Evolutionary conservation across 805 yeast species (phyloP).

Genomic region (Myxozyma sirexii): DNA sequence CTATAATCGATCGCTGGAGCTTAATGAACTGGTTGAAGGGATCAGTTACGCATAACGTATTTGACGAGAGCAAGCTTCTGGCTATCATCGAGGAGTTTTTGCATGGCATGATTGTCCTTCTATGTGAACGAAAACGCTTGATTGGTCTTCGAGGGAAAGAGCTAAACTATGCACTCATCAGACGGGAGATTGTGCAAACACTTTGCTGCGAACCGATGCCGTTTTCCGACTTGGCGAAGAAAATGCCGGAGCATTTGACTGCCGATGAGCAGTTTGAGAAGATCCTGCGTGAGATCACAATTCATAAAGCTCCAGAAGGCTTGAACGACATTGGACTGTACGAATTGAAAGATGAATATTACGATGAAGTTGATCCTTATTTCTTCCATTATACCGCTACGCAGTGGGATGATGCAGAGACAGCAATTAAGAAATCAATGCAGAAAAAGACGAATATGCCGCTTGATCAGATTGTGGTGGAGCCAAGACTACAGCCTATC

Average conservation of each 20-base stretch:
- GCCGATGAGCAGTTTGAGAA: constrained; percentile 74
- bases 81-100: constrained; percentile 81
- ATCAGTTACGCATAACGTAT: constrained; percentile 48
- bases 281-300: constrained; percentile 59
- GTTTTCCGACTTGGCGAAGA: constrained; percentile 67
- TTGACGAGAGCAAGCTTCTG: constrained; percentile 48
- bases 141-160: constrained; percentile 49
- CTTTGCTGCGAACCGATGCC: constrained; percentile 75
- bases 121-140: constrained; percentile 68
- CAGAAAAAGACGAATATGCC: constrained; percentile 47
- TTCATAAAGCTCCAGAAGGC: constrained; percentile 62
- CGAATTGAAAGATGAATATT: constrained; percentile 60
- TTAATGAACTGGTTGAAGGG: constrained; percentile 56
- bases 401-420: constrained; percentile 81
- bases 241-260: constrained; percentile 74
- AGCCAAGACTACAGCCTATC: constrained; percentile 51
- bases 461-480: constrained; percentile 55
- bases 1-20: constrained; percentile 72
- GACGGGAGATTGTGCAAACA: constrained; percentile 76
- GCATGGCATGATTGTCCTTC: constrained; percentile 63
- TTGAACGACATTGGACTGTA: constrained; percentile 64
- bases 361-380: constrained; percentile 71
- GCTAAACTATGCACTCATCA: constrained; percentile 52
- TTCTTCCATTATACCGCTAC: constrained; percentile 77
- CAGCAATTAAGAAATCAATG: constrained; percentile 56